Evolutionary conservation across 768 basidiomycete species (phyloP).

Genomic region (Boletus patriciae): DNA sequence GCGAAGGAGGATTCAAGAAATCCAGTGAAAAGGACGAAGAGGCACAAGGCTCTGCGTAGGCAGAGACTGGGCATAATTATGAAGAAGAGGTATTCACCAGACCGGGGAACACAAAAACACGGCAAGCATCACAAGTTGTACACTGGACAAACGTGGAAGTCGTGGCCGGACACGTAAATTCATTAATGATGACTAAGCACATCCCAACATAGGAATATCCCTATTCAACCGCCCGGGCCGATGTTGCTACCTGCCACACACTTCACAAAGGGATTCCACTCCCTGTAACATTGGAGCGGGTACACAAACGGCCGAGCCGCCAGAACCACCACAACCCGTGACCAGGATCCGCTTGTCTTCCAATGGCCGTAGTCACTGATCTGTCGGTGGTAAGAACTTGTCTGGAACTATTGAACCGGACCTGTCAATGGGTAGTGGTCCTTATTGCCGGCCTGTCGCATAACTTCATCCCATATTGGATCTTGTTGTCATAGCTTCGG

Average conservation of each 20-base stretch:
- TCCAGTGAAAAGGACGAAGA: conserved; percentile 24
- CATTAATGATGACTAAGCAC: conserved; percentile 15
- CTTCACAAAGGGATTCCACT: no score
- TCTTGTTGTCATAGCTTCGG: neutral
- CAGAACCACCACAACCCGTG: no score
- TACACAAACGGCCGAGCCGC: no score
- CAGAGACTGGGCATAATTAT: conserved; percentile 25
- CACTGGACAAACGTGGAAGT: neutral
- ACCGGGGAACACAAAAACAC: conserved; percentile 8
- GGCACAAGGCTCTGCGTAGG: conserved; percentile 27
- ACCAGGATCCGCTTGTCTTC: no score
- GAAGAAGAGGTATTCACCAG: conserved; percentile 17
- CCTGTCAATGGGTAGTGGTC: no score
- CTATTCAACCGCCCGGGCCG: conserved; percentile 5
- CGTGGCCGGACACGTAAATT: conserved; percentile 27
- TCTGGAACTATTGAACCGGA: no score
- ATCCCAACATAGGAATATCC: neutral
- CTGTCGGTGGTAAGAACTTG: no score
- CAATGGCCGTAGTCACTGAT: no score
- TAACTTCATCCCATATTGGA: neutral
- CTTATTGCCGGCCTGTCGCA: neutral
- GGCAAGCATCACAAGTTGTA: conserved; percentile 7
- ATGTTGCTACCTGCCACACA: no score
- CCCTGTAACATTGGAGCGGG: no score
- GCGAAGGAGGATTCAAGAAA: conserved; percentile 47